Evolutionary conservation across 163 green algal genomes (phyloP).

Genomic region (Botryococcus braunii): DNA sequence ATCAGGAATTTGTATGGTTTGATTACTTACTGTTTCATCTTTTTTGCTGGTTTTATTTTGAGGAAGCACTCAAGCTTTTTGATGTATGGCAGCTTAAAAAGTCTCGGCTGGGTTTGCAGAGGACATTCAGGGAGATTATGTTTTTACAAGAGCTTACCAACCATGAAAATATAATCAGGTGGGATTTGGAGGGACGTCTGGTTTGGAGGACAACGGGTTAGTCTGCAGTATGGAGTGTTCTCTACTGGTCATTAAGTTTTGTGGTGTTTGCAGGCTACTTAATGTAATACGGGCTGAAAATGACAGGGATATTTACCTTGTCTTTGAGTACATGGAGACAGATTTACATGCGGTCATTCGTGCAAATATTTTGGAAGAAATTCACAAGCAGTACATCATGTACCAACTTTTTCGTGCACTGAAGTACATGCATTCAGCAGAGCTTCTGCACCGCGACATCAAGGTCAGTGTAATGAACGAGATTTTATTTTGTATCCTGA

Average conservation of each 20-base stretch:
- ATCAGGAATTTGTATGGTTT: background rate
- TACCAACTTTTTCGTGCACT: conserved; percentile 95
- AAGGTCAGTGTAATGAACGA: too few relatives aligned
- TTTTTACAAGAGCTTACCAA: conserved; percentile 94
- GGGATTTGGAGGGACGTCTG: conserved; percentile 1
- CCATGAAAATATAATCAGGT: conserved; percentile 97
- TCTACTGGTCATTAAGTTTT: background rate
- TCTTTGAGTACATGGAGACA: conserved; percentile 98
- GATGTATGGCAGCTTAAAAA: background rate
- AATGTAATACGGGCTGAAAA: conserved; percentile 97
- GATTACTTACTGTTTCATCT: background rate
- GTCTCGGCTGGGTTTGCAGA: conserved; percentile 40
- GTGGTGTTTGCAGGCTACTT: conserved; percentile 53
- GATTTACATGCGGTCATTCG: conserved; percentile 93
- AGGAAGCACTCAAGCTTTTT: background rate
- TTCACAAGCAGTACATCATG: conserved; percentile 99
- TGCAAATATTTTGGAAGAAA: conserved; percentile 92
- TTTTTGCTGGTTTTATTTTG: background rate
- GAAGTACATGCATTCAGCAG: conserved; percentile 96
- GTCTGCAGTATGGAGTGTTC: background rate
- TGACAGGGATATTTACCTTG: conserved; percentile 93
- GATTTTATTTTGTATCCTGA: too few relatives aligned
- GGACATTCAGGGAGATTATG: conserved; percentile 97
- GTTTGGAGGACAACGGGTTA: background rate
- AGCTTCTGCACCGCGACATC: conserved; percentile 94